Percentiles rank a stretch among this genome's conserved stretches.
These are phyloP conservation scores for Colletotrichum tamarilloi DNA, from an alignment of 2,329 filamentous ascomycete species.

Conservation along the genomic window DNA sequence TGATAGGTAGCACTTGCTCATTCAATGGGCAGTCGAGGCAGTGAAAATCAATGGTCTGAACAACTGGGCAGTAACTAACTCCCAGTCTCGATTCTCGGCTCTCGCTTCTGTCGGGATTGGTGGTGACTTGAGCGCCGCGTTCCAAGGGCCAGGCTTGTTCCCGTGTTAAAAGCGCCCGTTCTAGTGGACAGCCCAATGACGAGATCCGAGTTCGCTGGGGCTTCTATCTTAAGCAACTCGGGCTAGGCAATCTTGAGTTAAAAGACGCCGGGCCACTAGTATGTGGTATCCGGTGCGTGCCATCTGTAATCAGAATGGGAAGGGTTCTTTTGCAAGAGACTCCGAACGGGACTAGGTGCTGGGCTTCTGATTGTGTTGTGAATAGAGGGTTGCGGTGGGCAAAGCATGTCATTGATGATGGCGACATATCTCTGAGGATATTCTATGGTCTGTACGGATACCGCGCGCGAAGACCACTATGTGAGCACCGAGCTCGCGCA, in stretches of 20 bases:
- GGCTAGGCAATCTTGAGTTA: conserved; percentile 20
- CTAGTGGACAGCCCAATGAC: conserved; percentile 18
- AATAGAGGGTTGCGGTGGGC: background rate
- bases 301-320: conserved; percentile 6
- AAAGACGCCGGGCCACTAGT: background rate
- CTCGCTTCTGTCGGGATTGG: background rate
- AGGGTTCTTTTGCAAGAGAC: conserved; percentile 19
- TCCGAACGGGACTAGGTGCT: background rate
- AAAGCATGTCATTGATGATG: background rate
- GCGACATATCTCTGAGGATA: background rate
- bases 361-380: background rate
- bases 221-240: conserved; percentile 30
- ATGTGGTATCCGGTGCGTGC: conserved; percentile 5
- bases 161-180: conserved; percentile 20
- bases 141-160: conserved; percentile 27
- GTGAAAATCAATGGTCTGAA: background rate
- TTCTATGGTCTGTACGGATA: too few species aligned
- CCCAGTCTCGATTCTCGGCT: conserved; percentile 6
- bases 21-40: too few species aligned
- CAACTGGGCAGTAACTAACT: background rate
- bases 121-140: conserved; percentile 1
- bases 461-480: conserved; percentile 6
- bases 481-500: background rate
- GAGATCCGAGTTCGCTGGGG: conserved; percentile 18
- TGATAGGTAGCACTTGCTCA: too few species aligned